These are phyloP conservation scores for Neodidymelliopsis sp. DNA, from an alignment of 2,329 filamentous ascomycete species.

Conservation along the genomic window DNA sequence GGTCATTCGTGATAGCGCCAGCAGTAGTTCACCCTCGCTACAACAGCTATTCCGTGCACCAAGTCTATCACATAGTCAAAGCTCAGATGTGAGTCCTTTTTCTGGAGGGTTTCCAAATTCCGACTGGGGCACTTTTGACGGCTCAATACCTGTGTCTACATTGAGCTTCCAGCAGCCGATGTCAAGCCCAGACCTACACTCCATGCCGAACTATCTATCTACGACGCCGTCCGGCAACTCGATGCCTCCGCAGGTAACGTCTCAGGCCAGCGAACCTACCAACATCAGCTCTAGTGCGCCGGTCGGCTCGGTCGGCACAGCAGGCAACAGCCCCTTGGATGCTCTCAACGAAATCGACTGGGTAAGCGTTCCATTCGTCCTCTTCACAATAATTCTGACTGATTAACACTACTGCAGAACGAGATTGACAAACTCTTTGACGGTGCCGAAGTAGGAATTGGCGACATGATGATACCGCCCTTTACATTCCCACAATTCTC, in stretches of 20 bases:
- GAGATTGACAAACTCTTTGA: slow-evolving; percentile 58
- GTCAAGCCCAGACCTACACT: slow-evolving; percentile 3
- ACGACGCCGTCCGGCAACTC: background rate
- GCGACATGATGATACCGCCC: slow-evolving; percentile 44
- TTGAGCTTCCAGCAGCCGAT: slow-evolving; percentile 10
- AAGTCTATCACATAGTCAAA: slow-evolving; percentile 3
- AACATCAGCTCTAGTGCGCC: background rate
- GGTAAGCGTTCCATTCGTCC: slow-evolving; percentile 57
- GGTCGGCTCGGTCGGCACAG: background rate
- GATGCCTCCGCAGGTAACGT: background rate
- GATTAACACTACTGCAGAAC: slow-evolving; percentile 43
- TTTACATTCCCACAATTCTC: slow-evolving; percentile 46
- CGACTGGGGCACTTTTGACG: slow-evolving; percentile 37
- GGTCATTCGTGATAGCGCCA: too few relatives aligned
- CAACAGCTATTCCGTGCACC: background rate
- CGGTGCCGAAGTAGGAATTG: slow-evolving; percentile 34
- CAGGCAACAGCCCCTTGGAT: slow-evolving; percentile 32
- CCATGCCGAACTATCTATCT: slow-evolving; percentile 8
- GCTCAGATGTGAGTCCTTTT: slow-evolving; percentile 17
- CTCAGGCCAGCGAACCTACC: slow-evolving; percentile 4
- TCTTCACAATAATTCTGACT: background rate
- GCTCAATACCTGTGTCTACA: slow-evolving; percentile 13
- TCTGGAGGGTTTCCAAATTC: slow-evolving; percentile 34
- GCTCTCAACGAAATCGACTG: slow-evolving; percentile 66
- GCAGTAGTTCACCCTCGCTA: slow-evolving; percentile 15